Evolutionary conservation across 2,329 filamentous ascomycete genomes (phyloP), one percentile per base, ranked within the genome.

Genomic region (Lasiodiplodia hormozganensis): DNA sequence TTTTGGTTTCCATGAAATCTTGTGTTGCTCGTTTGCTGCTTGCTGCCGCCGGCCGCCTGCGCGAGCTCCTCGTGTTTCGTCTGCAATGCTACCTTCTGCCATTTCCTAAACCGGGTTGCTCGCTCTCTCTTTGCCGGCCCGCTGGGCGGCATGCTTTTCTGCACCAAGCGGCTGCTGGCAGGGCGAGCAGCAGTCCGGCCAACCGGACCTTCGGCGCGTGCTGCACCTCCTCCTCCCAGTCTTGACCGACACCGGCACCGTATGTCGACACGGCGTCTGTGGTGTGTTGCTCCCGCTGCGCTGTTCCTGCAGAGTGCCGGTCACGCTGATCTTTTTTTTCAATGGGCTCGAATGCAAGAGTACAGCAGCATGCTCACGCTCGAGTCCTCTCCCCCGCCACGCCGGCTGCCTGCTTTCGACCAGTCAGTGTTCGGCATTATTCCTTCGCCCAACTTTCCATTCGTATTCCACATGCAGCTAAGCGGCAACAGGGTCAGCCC

Each of bases 21-120:
- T 34, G 31, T 34, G 31, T 53, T 23, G 23, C 52, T 31, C n/a
- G 51, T 31, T 18, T n/a, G 28, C 53, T 56, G 53, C 28, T 40
- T 8, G 53, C 53, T n/a, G 18, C 54, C 6, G 21, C 54, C 38
- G 34, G 38, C 25, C n/a, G 8, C 11, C n/a, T 47, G 38, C 56
- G 36, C n/a, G 36, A 25, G 40, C 12, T 18, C 31, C 47, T 64
- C 60, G 60, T 64, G 60, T 64, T 64, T 64, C 60, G 60, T 25
- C 60, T 64, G 60, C 60, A 64, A 64, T 62, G 57, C 57, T 62
- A 62, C 57, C 57, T 62, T 36, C 25, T 36, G 7, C 16, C 23
- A 7, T 16, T 47, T 25, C 38, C 25, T 14, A 16, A 31, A 56
- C 53, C 18, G 25, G 10, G 21, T 25, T 21, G 31, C 36, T 53